phyloP scores from a whole-genome alignment of 331 rosid genomes.

The Malus hybrid region DNA sequence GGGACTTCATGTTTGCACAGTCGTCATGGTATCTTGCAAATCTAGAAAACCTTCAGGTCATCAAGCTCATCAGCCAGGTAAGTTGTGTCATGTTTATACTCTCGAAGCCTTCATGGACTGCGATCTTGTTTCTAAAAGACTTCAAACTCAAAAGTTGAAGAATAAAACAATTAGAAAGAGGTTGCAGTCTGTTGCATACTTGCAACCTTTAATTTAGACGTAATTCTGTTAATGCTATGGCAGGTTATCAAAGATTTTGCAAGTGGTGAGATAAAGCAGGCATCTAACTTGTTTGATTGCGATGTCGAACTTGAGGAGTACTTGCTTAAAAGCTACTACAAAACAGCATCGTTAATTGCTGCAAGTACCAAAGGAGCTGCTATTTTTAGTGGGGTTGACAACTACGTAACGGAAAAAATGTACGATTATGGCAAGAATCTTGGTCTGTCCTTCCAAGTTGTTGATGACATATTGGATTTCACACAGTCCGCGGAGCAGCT shows the following conservation, averaged over 20 bases:
- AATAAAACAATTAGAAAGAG: background rate
- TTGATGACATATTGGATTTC: conserved; percentile 90
- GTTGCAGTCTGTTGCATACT: background rate
- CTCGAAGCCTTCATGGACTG: background rate
- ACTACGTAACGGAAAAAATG: conserved; percentile 50
- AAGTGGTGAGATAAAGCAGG: conserved; percentile 98
- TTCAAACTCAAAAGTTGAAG: background rate
- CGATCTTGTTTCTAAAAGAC: background rate
- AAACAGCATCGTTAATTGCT: conserved; percentile 92
- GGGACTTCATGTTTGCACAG: conserved; percentile 99
- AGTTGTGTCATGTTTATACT: conserved; percentile 12
- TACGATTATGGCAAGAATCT: conserved; percentile 81
- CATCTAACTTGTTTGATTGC: conserved; percentile 92
- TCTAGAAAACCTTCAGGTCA: conserved; percentile 92
- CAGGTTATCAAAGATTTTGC: conserved; percentile 99
- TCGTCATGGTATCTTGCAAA: conserved; percentile 98
- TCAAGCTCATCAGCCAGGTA: conserved; percentile 96
- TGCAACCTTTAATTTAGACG: conserved; percentile 6
- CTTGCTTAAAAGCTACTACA: conserved; percentile 77
- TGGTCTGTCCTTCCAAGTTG: conserved; percentile 94
- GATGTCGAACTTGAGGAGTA: conserved; percentile 83
- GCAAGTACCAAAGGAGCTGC: conserved; percentile 95
- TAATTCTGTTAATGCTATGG: conserved; percentile 11
- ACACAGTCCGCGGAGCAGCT: conserved; percentile 89
- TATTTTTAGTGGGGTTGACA: conserved; percentile 64